phyloP scores from a whole-genome alignment of 495 filamentous ascomycete genomes.

The Glonium stellatum region DNA sequence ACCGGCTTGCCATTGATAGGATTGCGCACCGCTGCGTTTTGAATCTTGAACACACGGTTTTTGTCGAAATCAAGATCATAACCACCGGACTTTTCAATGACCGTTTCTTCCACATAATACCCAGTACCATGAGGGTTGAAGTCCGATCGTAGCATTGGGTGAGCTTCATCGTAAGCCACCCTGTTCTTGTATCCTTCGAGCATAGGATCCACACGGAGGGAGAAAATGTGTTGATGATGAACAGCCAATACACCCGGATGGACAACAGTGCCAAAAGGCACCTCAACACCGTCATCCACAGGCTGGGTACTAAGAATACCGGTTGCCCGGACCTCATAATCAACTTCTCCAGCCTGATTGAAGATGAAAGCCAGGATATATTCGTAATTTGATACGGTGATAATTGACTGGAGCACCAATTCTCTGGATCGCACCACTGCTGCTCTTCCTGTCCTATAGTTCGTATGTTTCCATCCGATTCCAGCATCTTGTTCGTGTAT shows the following conservation, averaged over 20 bases:
- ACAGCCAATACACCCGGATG: constrained; percentile 73
- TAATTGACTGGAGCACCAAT: constrained; percentile 60
- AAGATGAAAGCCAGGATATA: constrained; percentile 78
- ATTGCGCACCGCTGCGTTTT: constrained; percentile 54
- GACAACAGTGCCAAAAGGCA: constrained; percentile 76
- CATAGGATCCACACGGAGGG: constrained; percentile 74
- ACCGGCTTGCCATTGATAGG: constrained; percentile 68
- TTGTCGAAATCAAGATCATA: constrained; percentile 54
- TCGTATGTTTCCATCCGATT: constrained; percentile 77
- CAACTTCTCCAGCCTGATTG: constrained; percentile 74
- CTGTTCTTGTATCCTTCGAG: constrained; percentile 70
- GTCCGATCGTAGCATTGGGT: constrained; percentile 63
- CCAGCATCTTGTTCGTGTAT: constrained; percentile 70
- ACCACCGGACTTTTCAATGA: constrained; percentile 54
- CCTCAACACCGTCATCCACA: constrained; percentile 60
- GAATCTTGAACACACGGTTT: constrained; percentile 75
- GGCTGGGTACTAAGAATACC: constrained; percentile 81
- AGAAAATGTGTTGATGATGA: constrained; percentile 87
- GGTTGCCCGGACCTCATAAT: constrained; percentile 73
- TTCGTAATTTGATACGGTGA: constrained; percentile 59
- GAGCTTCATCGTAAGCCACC: constrained; percentile 63
- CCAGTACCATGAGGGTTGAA: constrained; percentile 77
- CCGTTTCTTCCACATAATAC: constrained; percentile 59
- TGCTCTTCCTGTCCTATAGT: constrained; percentile 64
- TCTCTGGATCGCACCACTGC: constrained; percentile 63